Conservation (phyloP, 2,329 filamentous ascomycete genomes). For the Neoarthrinium moseri region DNA sequence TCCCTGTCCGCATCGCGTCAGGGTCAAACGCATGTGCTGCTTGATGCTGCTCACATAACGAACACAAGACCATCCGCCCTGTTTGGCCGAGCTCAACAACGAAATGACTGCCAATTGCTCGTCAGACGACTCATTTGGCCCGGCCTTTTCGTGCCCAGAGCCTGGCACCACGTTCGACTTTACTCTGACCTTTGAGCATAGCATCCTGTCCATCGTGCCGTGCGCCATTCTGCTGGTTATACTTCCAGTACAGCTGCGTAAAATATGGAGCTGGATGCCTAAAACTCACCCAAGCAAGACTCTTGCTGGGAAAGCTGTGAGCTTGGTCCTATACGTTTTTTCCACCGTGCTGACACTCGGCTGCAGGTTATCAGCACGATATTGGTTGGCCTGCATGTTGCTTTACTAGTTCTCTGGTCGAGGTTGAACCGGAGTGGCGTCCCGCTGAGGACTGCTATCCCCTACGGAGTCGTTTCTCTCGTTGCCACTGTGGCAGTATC, state of each 20-base stretch:
- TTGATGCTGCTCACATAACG: too few species aligned
- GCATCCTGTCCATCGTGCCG: neutral
- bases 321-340: neutral
- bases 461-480: neutral
- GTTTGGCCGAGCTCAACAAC: neutral
- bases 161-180: too few species aligned
- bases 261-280: neutral
- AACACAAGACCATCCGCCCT: neutral
- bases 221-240: neutral
- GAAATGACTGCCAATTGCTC: neutral
- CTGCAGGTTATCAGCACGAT: neutral
- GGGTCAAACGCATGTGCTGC: too few species aligned
- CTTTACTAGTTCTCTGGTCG: neutral
- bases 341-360: too few species aligned
- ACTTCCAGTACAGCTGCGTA: neutral
- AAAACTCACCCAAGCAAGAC: neutral
- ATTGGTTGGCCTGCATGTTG: neutral
- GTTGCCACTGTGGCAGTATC: neutral
- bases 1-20: too few species aligned
- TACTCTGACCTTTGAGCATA: neutral
- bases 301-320: neutral
- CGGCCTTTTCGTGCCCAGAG: neutral
- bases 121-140: neutral
- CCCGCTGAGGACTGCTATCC: neutral
- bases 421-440: too few species aligned